These are phyloP conservation scores for Cladobotryum mycophilum DNA, from an alignment of 2,329 filamentous ascomycete species.

Conservation along the genomic window DNA sequence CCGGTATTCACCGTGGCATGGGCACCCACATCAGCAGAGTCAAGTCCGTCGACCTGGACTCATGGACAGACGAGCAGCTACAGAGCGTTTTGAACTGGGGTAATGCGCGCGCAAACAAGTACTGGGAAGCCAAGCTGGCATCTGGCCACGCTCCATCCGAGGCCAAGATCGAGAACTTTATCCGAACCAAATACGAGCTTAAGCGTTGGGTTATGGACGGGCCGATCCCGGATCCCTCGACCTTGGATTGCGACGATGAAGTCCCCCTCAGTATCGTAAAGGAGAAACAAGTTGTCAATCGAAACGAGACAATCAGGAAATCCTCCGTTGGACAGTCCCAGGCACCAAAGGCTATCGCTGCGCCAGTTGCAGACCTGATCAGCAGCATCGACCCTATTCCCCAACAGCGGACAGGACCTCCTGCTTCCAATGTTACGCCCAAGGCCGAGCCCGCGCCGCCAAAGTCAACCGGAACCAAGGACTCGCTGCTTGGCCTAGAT, in stretches of 20 bases:
- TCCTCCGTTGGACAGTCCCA: constrained; percentile 42
- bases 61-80: constrained; percentile 97
- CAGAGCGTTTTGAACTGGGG: constrained; percentile 94
- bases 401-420: constrained; percentile 67
- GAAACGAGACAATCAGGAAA: constrained; percentile 56
- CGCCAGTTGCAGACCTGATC: constrained; percentile 70
- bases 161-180: constrained; percentile 99
- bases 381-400: constrained; percentile 64
- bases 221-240: constrained; percentile 84
- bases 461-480: constrained; percentile 66
- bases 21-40: constrained; percentile 97
- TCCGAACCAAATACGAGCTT: constrained; percentile 96
- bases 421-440: constrained; percentile 49
- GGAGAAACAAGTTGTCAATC: constrained; percentile 59
- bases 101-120: constrained; percentile 94
- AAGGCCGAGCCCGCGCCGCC: constrained; percentile 61
- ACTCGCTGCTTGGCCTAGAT: constrained; percentile 86
- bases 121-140: constrained; percentile 95
- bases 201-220: constrained; percentile 99
- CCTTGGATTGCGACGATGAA: constrained; percentile 82
- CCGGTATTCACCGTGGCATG: constrained; percentile 97
- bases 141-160: constrained; percentile 89
- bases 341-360: constrained; percentile 26
- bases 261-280: constrained; percentile 57
- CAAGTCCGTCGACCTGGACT: constrained; percentile 95